phyloP scores from a whole-genome alignment of 2,329 filamentous ascomycete genomes.

The Trichoderma asperellum region DNA sequence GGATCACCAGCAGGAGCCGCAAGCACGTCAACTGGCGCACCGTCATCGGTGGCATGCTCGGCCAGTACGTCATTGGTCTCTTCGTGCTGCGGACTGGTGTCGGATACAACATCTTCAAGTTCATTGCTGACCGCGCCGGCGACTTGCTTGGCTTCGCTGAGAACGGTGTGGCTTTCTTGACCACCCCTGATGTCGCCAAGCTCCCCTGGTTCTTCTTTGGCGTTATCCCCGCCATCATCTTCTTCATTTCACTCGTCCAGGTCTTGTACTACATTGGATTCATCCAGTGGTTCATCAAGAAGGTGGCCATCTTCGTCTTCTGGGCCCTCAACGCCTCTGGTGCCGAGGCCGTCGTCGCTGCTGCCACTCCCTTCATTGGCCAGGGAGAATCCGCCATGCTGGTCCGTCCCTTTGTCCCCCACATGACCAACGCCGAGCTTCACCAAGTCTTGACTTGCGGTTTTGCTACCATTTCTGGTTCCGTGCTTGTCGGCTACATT shows the following conservation, averaged over 20 bases:
- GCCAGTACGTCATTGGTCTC: conserved; percentile 84
- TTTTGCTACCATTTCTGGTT: conserved; percentile 90
- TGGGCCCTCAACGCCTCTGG: conserved; percentile 86
- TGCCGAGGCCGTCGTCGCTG: conserved; percentile 90
- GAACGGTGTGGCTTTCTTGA: conserved; percentile 73
- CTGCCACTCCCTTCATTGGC: conserved; percentile 90
- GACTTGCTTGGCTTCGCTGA: conserved; percentile 75
- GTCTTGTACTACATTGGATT: conserved; percentile 80
- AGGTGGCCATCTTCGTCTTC: conserved; percentile 90
- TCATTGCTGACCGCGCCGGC: conserved; percentile 76
- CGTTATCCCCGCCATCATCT: conserved; percentile 91
- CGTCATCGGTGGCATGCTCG: conserved; percentile 85
- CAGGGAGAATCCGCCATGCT: conserved; percentile 94
- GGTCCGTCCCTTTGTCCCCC: conserved; percentile 81
- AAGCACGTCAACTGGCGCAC: conserved; percentile 71
- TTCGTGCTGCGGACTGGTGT: conserved; percentile 82
- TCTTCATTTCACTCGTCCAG: conserved; percentile 92
- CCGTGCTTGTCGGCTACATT: conserved; percentile 85
- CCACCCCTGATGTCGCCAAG: conserved; percentile 47
- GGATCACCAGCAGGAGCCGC: conserved; percentile 71
- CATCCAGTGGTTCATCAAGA: conserved; percentile 86
- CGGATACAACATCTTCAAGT: conserved; percentile 90
- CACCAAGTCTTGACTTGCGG: conserved; percentile 93
- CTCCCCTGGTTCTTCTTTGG: conserved; percentile 71
- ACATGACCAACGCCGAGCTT: conserved; percentile 84